These are phyloP conservation scores for Sclerotinia spermophila DNA, from an alignment of 2,329 filamentous ascomycete genomes.

Conservation along the genomic window DNA sequence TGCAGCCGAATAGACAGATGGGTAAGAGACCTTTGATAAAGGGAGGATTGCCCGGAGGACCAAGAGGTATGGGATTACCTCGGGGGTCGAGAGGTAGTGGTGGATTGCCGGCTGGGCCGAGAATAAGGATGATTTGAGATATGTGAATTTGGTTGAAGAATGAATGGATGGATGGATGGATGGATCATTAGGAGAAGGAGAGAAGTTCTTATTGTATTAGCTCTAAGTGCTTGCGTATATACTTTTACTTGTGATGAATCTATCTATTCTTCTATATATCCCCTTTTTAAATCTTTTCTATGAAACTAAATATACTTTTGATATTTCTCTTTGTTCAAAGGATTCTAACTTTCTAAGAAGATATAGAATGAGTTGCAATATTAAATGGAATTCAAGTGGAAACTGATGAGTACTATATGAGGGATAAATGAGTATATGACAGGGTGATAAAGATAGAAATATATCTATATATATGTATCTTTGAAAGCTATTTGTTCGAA, in stretches of 20 bases:
- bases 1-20: not conserved
- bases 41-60: conserved; percentile 17
- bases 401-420: too few relatives aligned
- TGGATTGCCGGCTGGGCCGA: conserved; percentile 9
- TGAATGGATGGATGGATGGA: not conserved
- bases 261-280: not conserved
- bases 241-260: too few relatives aligned
- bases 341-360: too few relatives aligned
- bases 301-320: too few relatives aligned
- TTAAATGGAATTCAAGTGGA: too few relatives aligned
- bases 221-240: not conserved
- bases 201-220: not conserved
- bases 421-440: too few relatives aligned
- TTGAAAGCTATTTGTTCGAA: too few relatives aligned
- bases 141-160: not conserved
- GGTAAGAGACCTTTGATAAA: conserved; percentile 9
- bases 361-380: too few relatives aligned
- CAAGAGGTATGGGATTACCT: conserved; percentile 15
- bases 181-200: not conserved
- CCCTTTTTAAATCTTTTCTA: too few relatives aligned
- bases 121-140: not conserved
- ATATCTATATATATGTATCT: too few relatives aligned
- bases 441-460: too few relatives aligned
- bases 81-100: conserved; percentile 11
- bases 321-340: too few relatives aligned